phyloP scores from a whole-genome alignment of 495 filamentous ascomycete genomes.

The Annulohypoxylon moriforme region DNA sequence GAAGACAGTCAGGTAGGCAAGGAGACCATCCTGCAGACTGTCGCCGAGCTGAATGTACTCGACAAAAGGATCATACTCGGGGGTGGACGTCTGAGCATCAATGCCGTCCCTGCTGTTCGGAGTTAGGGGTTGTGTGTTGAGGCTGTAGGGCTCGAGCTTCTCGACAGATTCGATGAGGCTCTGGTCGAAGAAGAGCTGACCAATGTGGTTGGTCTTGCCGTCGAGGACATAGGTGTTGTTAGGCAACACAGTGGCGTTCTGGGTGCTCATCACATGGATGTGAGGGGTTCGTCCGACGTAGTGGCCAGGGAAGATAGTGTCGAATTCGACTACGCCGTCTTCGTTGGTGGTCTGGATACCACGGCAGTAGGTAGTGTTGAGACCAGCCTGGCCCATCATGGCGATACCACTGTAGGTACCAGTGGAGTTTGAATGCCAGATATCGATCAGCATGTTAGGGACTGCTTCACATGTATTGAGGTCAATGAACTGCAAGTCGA shows the following conservation, averaged over 20 bases:
- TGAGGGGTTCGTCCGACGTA: slow-evolving; percentile 64
- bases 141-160: slow-evolving; percentile 49
- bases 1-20: slow-evolving; percentile 56
- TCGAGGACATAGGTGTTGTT: slow-evolving; percentile 61
- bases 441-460: slow-evolving; percentile 60
- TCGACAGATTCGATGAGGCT: slow-evolving; percentile 51
- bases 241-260: slow-evolving; percentile 51
- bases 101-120: slow-evolving; percentile 50
- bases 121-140: slow-evolving; percentile 48
- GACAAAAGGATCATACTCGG: slow-evolving; percentile 53
- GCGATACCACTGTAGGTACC: slow-evolving; percentile 60
- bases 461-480: slow-evolving; percentile 63
- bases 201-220: slow-evolving; percentile 64
- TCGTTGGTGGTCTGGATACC: slow-evolving; percentile 60
- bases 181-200: slow-evolving; percentile 65
- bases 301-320: slow-evolving; percentile 65
- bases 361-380: slow-evolving; percentile 62
- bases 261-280: slow-evolving; percentile 57
- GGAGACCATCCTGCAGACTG: slow-evolving; percentile 60
- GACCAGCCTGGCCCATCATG: slow-evolving; percentile 48
- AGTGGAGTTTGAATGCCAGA: slow-evolving; percentile 64
- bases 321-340: slow-evolving; percentile 61
- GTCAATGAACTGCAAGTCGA: slow-evolving; percentile 68
- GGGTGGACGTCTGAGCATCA: slow-evolving; percentile 48
- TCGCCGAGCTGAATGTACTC: slow-evolving; percentile 60